Base-by-base conservation (phyloP, 306 rosid species). In the Cicer arietinum region DNA sequence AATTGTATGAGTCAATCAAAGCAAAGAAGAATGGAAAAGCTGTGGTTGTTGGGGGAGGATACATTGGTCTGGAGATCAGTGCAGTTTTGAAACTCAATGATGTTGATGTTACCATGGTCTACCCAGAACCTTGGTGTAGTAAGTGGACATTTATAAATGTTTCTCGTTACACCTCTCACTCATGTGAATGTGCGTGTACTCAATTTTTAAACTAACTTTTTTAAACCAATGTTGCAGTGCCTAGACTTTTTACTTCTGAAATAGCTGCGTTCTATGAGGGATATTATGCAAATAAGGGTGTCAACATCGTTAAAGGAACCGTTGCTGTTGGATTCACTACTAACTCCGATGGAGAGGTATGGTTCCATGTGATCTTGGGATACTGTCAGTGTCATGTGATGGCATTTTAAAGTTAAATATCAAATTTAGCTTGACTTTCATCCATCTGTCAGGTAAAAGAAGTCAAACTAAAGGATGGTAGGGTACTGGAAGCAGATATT, bases 111-210 rank as follows among this genome's bases (percentile, higher is more conserved):
- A 85, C 65, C 75, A 94, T 94, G 99, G 96, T 94, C 78, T 94
- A 92, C 85, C 99, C 99, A 12, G 99, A 94, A 81, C 97, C 97
- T 42, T 94, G 99, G 99, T 92, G 97, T 83, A 94, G 99, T 94
- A 90, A 90, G 99, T 92, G 81, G 83, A 77, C 78, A 43, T 37
- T 60, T 58, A 59, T 76, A 46, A 7, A n/a, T 39, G 44, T 53
- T 76, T 52, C 68, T 50, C 14, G 11, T 42, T 66, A 37, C 30
- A 30, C 41, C 59, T 68, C 53, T 44, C 46, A 62, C 40, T 67
- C 51, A 7, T 59, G 66, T 57, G 59, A 2, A 22, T 12, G 10
- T 10, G 7, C n/a, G 52, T 53, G 56, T 57, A 43, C 76, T 45
- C 48, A 43, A 67, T 12, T 75, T 40, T 48, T 72, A 62, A 77